A percentile compares a stretch with the other conserved stretches of the same genome.
phyloP scores from a whole-genome alignment of 1,139 yeast species.

The Blastobotrys apis region DNA sequence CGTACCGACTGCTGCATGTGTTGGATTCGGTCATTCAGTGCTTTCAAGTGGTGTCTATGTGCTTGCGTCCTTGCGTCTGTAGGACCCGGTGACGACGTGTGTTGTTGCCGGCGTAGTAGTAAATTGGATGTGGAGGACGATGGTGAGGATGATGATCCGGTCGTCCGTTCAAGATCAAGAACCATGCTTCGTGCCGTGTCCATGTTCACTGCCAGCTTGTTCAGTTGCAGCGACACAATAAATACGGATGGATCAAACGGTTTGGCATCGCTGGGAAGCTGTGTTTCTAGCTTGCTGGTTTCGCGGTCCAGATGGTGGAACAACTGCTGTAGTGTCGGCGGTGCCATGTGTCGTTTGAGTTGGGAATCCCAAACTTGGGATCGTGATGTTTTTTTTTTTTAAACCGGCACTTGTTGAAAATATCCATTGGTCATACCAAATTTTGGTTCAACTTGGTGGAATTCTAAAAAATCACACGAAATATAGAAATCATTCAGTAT shows the following conservation, averaged over 20 bases:
- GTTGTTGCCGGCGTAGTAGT: background rate
- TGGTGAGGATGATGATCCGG: background rate
- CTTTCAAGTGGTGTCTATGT: conserved; percentile 15
- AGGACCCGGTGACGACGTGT: background rate
- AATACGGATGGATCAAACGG: conserved; percentile 22
- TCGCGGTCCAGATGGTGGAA: conserved; percentile 12
- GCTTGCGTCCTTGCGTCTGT: background rate
- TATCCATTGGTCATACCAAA: background rate
- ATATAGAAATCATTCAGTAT: too few relatives aligned
- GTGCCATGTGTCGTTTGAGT: background rate
- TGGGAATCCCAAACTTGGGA: background rate
- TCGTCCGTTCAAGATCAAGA: conserved; percentile 20
- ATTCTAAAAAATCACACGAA: too few relatives aligned
- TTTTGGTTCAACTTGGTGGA: too few relatives aligned
- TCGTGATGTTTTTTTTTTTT: background rate
- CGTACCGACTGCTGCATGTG: conserved; percentile 20
- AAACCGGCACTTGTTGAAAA: background rate
- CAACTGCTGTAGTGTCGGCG: conserved; percentile 6
- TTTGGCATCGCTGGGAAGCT: background rate
- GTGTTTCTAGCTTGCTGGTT: conserved; percentile 7
- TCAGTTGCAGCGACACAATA: conserved; percentile 22
- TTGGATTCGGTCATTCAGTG: conserved; percentile 23
- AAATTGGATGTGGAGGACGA: conserved; percentile 4
- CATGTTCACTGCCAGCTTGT: conserved; percentile 24
- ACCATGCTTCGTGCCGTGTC: conserved; percentile 25